Percentiles rank a stretch among this genome's conserved stretches.
These are phyloP conservation scores for Aaosphaeria pasadenensis DNA, from an alignment of 2,329 filamentous ascomycete genomes.

Conservation along the genomic window DNA sequence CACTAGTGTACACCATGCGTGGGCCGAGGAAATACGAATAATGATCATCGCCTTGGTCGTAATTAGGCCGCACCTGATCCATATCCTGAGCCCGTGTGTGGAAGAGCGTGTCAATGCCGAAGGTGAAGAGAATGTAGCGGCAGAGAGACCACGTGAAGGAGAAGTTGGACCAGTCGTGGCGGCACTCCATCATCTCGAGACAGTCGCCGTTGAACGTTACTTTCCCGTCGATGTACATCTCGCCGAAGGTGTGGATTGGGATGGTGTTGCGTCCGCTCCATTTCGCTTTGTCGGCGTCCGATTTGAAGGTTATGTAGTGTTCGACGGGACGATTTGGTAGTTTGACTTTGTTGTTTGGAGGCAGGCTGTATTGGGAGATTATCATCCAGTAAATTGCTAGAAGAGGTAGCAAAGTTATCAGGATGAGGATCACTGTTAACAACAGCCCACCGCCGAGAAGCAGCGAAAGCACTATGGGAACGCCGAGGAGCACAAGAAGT, in stretches of 20 bases:
- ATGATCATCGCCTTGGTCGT: conserved; percentile 97
- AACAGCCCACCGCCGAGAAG: conserved; percentile 81
- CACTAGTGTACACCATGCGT: conserved; percentile 98
- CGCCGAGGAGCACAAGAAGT: conserved; percentile 63
- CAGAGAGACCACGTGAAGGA: conserved; percentile 82
- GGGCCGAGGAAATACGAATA: conserved; percentile 98
- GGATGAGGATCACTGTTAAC: conserved; percentile 81
- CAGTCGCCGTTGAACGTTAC: conserved; percentile 94
- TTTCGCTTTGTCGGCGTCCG: conserved; percentile 56
- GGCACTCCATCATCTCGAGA: conserved; percentile 85
- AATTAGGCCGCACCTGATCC: conserved; percentile 96
- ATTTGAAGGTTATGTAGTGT: conserved; percentile 83
- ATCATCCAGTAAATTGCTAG: conserved; percentile 79
- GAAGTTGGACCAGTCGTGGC: conserved; percentile 97
- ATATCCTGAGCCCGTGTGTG: conserved; percentile 90
- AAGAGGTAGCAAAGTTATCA: conserved; percentile 76
- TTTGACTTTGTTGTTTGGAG: conserved; percentile 88
- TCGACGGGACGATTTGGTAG: conserved; percentile 84
- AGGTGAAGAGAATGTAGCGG: conserved; percentile 82
- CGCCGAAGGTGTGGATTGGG: conserved; percentile 89
- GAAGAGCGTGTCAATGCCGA: conserved; percentile 87
- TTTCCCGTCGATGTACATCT: conserved; percentile 95
- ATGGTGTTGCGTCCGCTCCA: conserved; percentile 79
- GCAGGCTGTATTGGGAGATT: conserved; percentile 75
- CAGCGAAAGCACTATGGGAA: conserved; percentile 79